phyloP scores from a whole-genome alignment of 1,139 yeast species.

The Tardiomyces digboiensis region DNA sequence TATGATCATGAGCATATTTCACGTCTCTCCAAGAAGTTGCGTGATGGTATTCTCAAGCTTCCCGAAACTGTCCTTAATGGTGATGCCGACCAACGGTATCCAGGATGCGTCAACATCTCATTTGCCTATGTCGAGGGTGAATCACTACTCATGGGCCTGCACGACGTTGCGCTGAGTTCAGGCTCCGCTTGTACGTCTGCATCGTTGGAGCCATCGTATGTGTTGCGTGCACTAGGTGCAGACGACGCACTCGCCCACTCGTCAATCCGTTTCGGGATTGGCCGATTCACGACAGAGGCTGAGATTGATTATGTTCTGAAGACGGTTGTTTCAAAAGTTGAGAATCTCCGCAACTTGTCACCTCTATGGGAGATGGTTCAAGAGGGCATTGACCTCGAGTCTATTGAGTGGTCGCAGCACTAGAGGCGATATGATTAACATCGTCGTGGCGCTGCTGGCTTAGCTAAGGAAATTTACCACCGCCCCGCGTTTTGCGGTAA shows the following conservation, averaged over 20 bases:
- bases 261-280: conserved; percentile 93
- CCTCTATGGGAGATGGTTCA: conserved; percentile 99
- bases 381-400: conserved; percentile 89
- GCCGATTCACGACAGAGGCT: conserved; percentile 93
- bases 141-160: conserved; percentile 92
- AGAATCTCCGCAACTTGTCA: conserved; percentile 81
- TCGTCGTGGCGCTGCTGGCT: too few species aligned
- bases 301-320: conserved; percentile 90
- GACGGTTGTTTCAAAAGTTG: conserved; percentile 84
- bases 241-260: conserved; percentile 98
- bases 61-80: conserved; percentile 93
- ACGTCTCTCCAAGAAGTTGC: conserved; percentile 62
- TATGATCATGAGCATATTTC: conserved; percentile 66
- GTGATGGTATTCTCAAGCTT: conserved; percentile 61
- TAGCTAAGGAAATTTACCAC: not conserved
- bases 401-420: conserved; percentile 98
- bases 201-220: conserved; percentile 95
- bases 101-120: conserved; percentile 95
- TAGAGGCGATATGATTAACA: too few species aligned
- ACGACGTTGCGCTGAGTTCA: conserved; percentile 90
- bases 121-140: conserved; percentile 99
- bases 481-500: not conserved
- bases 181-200: conserved; percentile 99
- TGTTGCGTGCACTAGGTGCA: conserved; percentile 92
- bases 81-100: conserved; percentile 57